Base-by-base conservation (phyloP, 805 yeast genomes). In the Cyberlindnera mycetangii region DNA sequence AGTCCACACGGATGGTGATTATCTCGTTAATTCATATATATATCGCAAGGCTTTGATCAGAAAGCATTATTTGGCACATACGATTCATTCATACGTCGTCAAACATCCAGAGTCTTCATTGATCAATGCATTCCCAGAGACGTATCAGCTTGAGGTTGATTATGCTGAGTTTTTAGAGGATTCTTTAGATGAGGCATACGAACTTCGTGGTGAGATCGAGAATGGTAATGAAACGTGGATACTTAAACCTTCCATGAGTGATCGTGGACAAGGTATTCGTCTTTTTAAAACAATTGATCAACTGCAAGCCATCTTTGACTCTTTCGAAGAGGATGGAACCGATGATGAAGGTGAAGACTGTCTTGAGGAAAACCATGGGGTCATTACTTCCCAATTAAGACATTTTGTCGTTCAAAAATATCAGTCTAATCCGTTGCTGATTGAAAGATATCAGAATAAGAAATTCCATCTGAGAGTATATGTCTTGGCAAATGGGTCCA, bases 81-180 rank as follows among this genome's bases (percentile, higher is more conserved):
- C 96, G 0, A 75, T 93, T n/a, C 83, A 79, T 40, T 77, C 79
- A 46, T 90, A 77, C 55, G 67, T 69, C 4, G 87, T 83, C 8
- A 93, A 93, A 60, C 66, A 89, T 57, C 95, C 96, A 1, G 63
- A 67, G 0, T 80, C 90, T 1, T 67, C 80, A 1, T 69, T 93
- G 44, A 67, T 61, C 2, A 55, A 50, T 1, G 79, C 93, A 2
- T 81, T 79, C 48, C 92, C 97, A 1, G 86, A 79, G 42, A 75
- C 90, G 3, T 89, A 72, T 64, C 82, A 83, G 44, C 69, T 93
- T 25, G 98, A 93, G 59, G 78, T 93, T 18, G 98, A 92, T 57
- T 93, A 88, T 65, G 97, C 98, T 1, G 99, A 93, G 62, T 93
- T 93, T 56, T 68, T 93, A 40, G 98, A 93, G 56, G 99, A 93